Percentiles rank a stretch among this genome's conserved stretches.
phyloP scores from a whole-genome alignment of 73 alveolate genomes.

The Tetrahymena malaccensis region DNA sequence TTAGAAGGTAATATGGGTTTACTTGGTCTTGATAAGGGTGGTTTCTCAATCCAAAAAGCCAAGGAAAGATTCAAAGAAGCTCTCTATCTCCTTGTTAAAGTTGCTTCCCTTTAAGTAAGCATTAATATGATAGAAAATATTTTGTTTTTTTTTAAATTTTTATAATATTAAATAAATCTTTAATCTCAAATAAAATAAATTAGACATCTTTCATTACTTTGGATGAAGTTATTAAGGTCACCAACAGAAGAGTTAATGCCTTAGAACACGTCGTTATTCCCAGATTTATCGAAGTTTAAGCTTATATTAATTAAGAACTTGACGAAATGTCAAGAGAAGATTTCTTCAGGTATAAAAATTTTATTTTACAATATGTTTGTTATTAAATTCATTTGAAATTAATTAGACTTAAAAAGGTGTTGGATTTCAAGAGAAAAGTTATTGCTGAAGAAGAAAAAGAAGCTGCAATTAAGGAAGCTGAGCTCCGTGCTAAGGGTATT shows the following conservation, averaged over 20 bases:
- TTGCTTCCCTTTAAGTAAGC: constrained; percentile 78
- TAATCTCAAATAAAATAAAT: background rate
- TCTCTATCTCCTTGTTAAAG: constrained; percentile 62
- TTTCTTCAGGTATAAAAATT: constrained; percentile 71
- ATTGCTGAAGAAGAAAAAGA: constrained; percentile 22
- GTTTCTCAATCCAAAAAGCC: constrained; percentile 71
- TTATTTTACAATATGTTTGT: no score
- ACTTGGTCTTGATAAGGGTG: constrained; percentile 88
- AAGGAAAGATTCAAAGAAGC: constrained; percentile 69
- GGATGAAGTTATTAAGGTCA: constrained; percentile 92
- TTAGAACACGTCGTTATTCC: constrained; percentile 95
- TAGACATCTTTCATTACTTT: constrained; percentile 84
- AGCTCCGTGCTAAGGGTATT: background rate
- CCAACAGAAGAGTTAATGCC: constrained; percentile 96
- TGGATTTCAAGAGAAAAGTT: constrained; percentile 80
- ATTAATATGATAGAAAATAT: background rate
- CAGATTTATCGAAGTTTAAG: constrained; percentile 71
- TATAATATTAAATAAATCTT: no score
- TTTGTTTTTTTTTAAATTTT: no score
- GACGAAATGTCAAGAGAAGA: constrained; percentile 97
- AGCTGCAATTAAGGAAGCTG: constrained; percentile 5
- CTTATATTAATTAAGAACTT: constrained; percentile 86
- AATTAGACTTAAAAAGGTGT: constrained; percentile 80
- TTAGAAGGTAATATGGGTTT: constrained; percentile 52
- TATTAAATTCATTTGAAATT: no score